Evolutionary conservation across 192 early-diverging fungal species (phyloP).

Genomic region (Chytriomyces hyalinus): DNA sequence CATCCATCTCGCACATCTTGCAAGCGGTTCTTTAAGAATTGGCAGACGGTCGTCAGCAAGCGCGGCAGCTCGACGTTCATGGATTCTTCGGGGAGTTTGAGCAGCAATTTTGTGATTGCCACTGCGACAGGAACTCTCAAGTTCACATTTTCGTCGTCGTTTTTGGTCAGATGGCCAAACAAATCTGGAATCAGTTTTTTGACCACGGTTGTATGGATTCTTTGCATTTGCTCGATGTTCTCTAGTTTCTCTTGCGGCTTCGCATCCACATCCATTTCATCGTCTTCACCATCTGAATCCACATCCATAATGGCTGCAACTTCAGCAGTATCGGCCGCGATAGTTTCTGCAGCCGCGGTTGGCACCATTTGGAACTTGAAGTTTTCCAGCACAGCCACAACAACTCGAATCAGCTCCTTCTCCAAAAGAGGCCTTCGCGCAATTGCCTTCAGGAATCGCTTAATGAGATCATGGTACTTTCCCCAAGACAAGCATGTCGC

Average conservation of each 20-base stretch:
- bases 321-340: constrained; percentile 4
- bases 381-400: constrained; percentile 81
- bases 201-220: constrained; percentile 78
- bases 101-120: constrained; percentile 83
- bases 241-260: constrained; percentile 38
- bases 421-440: constrained; percentile 72
- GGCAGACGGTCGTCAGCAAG: constrained; percentile 84
- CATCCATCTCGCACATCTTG: constrained; percentile 86
- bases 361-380: constrained; percentile 87
- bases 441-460: constrained; percentile 72
- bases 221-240: constrained; percentile 30
- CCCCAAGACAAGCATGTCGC: constrained; percentile 79
- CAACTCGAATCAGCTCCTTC: constrained; percentile 79
- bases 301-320: constrained; percentile 7
- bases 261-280: constrained; percentile 48
- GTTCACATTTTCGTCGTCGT: constrained; percentile 75
- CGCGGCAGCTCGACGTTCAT: constrained; percentile 83
- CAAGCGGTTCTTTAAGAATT: constrained; percentile 77
- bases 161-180: constrained; percentile 68
- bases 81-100: constrained; percentile 75
- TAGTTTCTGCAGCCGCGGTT: constrained; percentile 23
- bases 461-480: constrained; percentile 78
- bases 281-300: constrained; percentile 47
- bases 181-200: constrained; percentile 82
- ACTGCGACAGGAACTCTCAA: constrained; percentile 86